A percentile compares a stretch with the other conserved stretches of the same genome.
Evolutionary conservation across 108 stramenopile species (phyloP).

Genomic region (Bacterosira constricta): DNA sequence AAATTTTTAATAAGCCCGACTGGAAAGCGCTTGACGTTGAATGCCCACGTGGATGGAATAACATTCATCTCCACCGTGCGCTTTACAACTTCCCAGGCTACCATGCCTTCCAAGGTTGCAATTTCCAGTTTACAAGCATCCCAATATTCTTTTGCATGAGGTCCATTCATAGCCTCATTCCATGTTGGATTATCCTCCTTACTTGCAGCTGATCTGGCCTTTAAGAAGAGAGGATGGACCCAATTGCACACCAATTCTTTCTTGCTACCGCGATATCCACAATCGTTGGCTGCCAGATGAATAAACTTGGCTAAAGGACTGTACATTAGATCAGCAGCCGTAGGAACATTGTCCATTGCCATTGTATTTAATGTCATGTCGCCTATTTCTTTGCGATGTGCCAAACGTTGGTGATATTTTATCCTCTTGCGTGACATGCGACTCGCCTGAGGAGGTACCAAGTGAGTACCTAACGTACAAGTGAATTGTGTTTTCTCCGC

Average conservation of each 20-base stretch:
- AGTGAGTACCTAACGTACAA: neutral
- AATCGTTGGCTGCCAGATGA: neutral
- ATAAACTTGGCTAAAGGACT: neutral
- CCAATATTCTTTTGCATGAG: no score
- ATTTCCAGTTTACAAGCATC: no score
- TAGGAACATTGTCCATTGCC: neutral
- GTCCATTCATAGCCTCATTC: no score
- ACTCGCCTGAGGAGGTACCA: neutral
- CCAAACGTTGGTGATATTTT: neutral
- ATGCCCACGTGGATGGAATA: constrained; percentile 48
- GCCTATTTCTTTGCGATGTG: neutral
- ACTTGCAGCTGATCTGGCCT: no score
- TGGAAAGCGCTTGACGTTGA: constrained; percentile 48
- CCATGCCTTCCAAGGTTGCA: no score
- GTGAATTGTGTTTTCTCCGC: neutral
- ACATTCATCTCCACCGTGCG: no score
- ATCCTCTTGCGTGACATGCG: neutral
- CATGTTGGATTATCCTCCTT: no score
- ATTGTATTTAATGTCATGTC: neutral
- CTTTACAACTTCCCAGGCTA: no score
- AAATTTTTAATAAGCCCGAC: constrained; percentile 45
- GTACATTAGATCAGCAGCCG: neutral
- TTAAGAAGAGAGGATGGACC: no score
- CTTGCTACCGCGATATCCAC: neutral
- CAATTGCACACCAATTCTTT: no score